Percentiles rank a stretch among this genome's conserved stretches.
Evolutionary conservation across 306 rosid genomes (phyloP).

Genomic region (Luffa acutangula): DNA sequence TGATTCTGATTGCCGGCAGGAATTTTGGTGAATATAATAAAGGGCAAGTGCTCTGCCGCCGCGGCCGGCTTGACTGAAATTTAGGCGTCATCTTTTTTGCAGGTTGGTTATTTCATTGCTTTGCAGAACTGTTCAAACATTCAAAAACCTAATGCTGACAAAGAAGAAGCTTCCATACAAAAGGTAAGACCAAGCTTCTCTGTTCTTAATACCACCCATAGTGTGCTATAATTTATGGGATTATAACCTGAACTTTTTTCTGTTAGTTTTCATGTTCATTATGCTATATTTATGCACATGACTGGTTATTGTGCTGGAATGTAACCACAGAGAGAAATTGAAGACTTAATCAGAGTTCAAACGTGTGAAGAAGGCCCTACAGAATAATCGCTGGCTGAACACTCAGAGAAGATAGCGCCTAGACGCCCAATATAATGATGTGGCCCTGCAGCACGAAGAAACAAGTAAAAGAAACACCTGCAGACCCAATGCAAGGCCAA

Average conservation of each 20-base stretch:
- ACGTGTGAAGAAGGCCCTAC: not conserved
- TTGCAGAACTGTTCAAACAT: not conserved
- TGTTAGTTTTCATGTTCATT: not conserved
- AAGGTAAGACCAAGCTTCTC: not conserved
- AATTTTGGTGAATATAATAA: constrained; percentile 1
- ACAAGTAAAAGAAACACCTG: too few relatives aligned
- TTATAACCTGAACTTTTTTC: not conserved
- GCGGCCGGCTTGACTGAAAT: constrained; percentile 6
- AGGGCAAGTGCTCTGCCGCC: not conserved
- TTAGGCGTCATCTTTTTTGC: not conserved
- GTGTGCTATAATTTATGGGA: not conserved
- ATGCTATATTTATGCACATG: not conserved
- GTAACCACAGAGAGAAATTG: not conserved
- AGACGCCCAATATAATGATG: too few relatives aligned
- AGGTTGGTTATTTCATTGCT: not conserved
- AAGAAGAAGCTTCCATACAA: not conserved
- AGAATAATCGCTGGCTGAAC: too few relatives aligned
- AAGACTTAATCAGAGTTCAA: not conserved
- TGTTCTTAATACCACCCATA: not conserved
- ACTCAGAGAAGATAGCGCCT: too few relatives aligned
- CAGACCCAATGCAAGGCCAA: not conserved
- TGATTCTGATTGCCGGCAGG: not conserved
- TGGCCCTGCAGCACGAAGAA: too few relatives aligned
- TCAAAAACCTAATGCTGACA: not conserved
- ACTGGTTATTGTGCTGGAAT: not conserved